Conservation (phyloP, 352 stramenopile genomes). For the Phytophthora boehmeriae region DNA sequence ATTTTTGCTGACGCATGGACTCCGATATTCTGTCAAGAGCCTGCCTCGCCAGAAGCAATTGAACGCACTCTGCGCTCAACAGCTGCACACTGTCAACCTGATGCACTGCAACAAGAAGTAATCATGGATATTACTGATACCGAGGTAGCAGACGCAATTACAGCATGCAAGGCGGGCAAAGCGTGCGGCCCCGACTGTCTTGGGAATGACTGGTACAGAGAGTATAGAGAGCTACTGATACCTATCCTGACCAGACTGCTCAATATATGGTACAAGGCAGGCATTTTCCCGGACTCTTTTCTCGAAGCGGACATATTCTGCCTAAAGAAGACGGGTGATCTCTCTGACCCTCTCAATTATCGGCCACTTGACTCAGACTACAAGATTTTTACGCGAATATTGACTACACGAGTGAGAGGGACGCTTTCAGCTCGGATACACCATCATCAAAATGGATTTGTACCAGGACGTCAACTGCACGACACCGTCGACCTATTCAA, state of each 20-base stretch:
- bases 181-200: slow-evolving; percentile 8
- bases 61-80: too few species aligned
- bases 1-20: slow-evolving; percentile 1
- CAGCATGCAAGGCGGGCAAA: slow-evolving; percentile 1
- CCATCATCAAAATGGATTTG: slow-evolving; percentile 3
- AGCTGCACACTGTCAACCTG: too few species aligned
- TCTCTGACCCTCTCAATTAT: slow-evolving; percentile 5
- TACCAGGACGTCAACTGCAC: slow-evolving; percentile 3
- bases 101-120: too few species aligned
- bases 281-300: neutral
- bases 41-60: neutral
- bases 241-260: neutral
- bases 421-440: neutral
- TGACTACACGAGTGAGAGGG: neutral
- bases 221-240: neutral
- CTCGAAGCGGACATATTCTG: slow-evolving; percentile 2
- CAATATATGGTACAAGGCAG: slow-evolving; percentile 1
- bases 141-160: neutral
- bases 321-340: slow-evolving; percentile 1
- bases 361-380: slow-evolving; percentile 17
- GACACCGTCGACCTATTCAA: neutral
- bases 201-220: slow-evolving; percentile 10
- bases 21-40: neutral
- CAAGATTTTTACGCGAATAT: slow-evolving; percentile 11
- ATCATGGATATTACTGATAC: too few species aligned